Conservation (phyloP, 805 yeast genomes). For the Candida suzukii region DNA sequence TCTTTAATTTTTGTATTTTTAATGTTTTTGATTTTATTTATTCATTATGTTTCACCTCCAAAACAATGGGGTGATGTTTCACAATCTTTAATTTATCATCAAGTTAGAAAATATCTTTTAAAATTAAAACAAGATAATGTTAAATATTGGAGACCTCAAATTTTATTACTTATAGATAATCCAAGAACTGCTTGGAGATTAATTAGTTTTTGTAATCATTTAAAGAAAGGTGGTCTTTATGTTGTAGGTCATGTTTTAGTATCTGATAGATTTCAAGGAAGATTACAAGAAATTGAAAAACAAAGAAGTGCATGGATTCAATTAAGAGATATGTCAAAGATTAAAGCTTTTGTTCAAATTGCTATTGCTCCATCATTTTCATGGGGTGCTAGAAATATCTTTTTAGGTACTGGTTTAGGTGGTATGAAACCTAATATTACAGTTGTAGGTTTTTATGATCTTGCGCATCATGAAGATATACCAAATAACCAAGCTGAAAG, state of each 20-base stretch:
- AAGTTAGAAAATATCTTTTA: slow-evolving; percentile 84
- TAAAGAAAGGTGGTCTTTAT: slow-evolving; percentile 93
- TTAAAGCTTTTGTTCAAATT: slow-evolving; percentile 93
- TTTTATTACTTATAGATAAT: slow-evolving; percentile 78
- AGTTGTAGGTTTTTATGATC: slow-evolving; percentile 82
- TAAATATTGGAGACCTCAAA: slow-evolving; percentile 98
- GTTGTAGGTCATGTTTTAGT: slow-evolving; percentile 88
- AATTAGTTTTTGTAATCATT: slow-evolving; percentile 85
- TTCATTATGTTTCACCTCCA: slow-evolving; percentile 90
- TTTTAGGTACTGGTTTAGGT: slow-evolving; percentile 92
- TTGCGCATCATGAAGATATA: slow-evolving; percentile 22
- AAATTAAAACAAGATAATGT: slow-evolving; percentile 86
- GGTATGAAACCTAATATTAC: slow-evolving; percentile 98
- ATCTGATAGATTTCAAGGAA: slow-evolving; percentile 50
- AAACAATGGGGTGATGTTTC: slow-evolving; percentile 98
- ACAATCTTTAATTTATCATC: slow-evolving; percentile 91
- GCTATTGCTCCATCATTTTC: slow-evolving; percentile 80
- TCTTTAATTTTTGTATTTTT: slow-evolving; percentile 63
- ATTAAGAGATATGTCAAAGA: slow-evolving; percentile 65
- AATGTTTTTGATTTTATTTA: slow-evolving; percentile 59
- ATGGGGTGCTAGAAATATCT: slow-evolving; percentile 95
- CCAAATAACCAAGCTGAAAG: slow-evolving; percentile 18
- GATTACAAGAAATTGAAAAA: slow-evolving; percentile 59
- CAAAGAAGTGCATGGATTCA: slow-evolving; percentile 81
- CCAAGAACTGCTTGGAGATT: slow-evolving; percentile 91